A percentile compares a stretch with the other conserved stretches of the same genome.
These are phyloP conservation scores for Fusarium sp. DNA, from an alignment of 2,329 filamentous ascomycete genomes.

Conservation along the genomic window DNA sequence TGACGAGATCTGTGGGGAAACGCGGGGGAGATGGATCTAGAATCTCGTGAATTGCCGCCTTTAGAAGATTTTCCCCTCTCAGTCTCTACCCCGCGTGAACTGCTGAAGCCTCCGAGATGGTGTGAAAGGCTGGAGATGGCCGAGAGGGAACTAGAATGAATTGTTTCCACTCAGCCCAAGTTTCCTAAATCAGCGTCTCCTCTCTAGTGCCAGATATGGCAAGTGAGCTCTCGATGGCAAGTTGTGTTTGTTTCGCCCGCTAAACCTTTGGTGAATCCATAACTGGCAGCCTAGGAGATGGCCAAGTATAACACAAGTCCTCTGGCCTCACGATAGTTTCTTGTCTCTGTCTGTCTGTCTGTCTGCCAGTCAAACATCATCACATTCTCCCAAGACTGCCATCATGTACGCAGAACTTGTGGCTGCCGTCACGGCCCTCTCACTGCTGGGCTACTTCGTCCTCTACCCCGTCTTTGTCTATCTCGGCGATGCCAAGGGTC, in stretches of 20 bases:
- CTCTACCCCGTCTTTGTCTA: conserved; percentile 33
- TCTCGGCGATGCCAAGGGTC: conserved; percentile 53
- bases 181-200: conserved; percentile 14
- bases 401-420: conserved; percentile 39
- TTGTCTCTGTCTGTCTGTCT: background rate
- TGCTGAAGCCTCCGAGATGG: background rate
- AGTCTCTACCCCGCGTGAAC: background rate
- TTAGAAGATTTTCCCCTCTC: conserved; percentile 6
- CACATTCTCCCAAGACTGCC: background rate
- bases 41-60: background rate
- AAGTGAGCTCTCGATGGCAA: background rate
- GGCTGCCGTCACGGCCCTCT: conserved; percentile 11
- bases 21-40: conserved; percentile 20
- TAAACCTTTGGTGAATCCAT: too few species aligned
- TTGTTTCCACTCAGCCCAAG: background rate
- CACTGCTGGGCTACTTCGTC: conserved; percentile 30
- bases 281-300: too few species aligned
- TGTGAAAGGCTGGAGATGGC: background rate
- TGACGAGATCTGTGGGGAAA: conserved; percentile 27
- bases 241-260: too few species aligned
- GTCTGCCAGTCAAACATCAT: too few species aligned
- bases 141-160: background rate
- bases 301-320: conserved; percentile 15
- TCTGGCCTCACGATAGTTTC: background rate
- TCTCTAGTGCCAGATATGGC: conserved; percentile 6